A percentile compares a stretch with the other conserved stretches of the same genome.
These are phyloP conservation scores for Xylariaceae sp. DNA, from an alignment of 2,329 filamentous ascomycete genomes.

Conservation along the genomic window DNA sequence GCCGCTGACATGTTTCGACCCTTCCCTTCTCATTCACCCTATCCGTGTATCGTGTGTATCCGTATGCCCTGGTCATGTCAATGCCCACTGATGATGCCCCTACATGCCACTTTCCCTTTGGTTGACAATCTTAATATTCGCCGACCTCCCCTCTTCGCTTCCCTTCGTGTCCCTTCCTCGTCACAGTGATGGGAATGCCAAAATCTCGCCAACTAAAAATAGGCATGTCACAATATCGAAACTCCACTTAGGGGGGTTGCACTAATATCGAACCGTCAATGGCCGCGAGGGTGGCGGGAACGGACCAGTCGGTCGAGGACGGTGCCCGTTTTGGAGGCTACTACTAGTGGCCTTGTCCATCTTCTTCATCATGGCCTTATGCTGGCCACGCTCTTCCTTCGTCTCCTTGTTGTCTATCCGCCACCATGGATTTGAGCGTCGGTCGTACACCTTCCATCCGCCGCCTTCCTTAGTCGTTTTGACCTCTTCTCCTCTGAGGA, in stretches of 20 bases:
- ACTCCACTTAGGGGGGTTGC: neutral
- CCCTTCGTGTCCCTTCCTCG: no score
- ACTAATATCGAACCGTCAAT: neutral
- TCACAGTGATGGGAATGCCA: no score
- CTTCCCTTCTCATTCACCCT: no score
- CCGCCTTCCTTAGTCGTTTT: slow-evolving; percentile 23
- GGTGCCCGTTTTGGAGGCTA: neutral
- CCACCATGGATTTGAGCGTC: slow-evolving; percentile 26
- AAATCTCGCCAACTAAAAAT: neutral
- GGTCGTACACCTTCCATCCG: slow-evolving; percentile 21
- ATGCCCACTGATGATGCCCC: no score
- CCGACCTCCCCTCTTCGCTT: no score
- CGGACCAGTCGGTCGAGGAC: neutral
- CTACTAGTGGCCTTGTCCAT: slow-evolving; percentile 3
- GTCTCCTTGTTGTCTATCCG: slow-evolving; percentile 21
- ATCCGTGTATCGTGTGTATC: no score
- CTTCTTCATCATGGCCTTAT: slow-evolving; percentile 17
- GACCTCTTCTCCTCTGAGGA: slow-evolving; percentile 24
- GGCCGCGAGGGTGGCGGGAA: neutral
- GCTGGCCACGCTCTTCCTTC: slow-evolving; percentile 14
- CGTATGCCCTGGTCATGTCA: no score
- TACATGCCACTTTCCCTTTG: no score
- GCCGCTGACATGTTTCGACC: no score
- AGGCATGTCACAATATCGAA: neutral
- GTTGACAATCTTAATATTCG: no score